A percentile compares a stretch with the other conserved stretches of the same genome.
Conservation (phyloP, 1,284 basidiomycete genomes). For the Cryptococcus sp. region DNA sequence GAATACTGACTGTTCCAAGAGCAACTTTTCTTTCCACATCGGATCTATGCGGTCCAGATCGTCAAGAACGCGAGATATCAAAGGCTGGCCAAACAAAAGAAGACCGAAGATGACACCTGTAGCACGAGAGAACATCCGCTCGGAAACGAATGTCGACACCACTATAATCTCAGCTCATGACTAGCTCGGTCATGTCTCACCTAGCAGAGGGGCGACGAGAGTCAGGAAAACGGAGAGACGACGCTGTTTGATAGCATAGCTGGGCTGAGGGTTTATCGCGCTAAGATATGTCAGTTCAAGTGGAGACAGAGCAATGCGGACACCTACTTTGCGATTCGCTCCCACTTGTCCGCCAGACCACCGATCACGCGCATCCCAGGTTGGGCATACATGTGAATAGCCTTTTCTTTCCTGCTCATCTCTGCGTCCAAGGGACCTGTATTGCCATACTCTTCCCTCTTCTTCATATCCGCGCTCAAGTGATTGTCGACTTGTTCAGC, state of each 20-base stretch:
- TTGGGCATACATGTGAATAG: conserved; percentile 23
- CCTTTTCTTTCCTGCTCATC: conserved; percentile 19
- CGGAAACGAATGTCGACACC: conserved; percentile 48
- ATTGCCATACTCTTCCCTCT: conserved; percentile 3
- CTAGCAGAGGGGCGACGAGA: conserved; percentile 23
- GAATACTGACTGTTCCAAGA: conserved; percentile 50
- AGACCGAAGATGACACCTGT: conserved; percentile 53
- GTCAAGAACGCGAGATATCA: conserved; percentile 50
- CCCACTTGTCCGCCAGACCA: conserved; percentile 39
- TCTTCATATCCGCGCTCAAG: conserved; percentile 20
- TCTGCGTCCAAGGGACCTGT: conserved; percentile 3
- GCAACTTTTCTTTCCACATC: conserved; percentile 54
- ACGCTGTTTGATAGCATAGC: conserved; percentile 13
- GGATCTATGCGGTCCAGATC: conserved; percentile 54
- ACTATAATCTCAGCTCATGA: conserved; percentile 21
- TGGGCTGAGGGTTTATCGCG: conserved; percentile 25
- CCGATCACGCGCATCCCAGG: conserved; percentile 30
- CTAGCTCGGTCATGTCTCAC: conserved; percentile 10
- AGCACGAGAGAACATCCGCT: conserved; percentile 52
- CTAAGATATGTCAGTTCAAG: conserved; percentile 12
- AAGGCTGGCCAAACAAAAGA: conserved; percentile 57
- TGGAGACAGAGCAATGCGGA: neutral
- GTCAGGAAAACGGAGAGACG: conserved; percentile 19
- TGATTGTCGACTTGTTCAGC: conserved; percentile 13
- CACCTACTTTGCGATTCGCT: conserved; percentile 35